Evolutionary conservation across 306 rosid species (phyloP).

Genomic region (Ceratonia siliqua): DNA sequence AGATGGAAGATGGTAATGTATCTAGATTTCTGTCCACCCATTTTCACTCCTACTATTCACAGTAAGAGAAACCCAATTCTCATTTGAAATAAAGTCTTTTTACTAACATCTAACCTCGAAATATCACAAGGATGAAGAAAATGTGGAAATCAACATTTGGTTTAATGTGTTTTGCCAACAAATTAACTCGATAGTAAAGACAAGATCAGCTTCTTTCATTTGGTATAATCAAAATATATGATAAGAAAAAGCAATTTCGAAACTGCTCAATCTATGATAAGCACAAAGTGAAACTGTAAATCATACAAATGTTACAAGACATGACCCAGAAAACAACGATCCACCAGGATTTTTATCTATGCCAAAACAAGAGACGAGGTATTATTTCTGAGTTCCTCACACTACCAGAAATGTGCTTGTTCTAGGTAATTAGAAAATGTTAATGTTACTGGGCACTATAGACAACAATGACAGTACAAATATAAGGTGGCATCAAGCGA

Average conservation of each 20-base stretch:
- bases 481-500: background rate
- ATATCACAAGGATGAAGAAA: background rate
- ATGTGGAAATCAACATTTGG: background rate
- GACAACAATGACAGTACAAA: background rate
- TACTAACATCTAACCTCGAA: background rate
- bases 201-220: background rate
- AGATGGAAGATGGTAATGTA: background rate
- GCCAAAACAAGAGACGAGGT: background rate
- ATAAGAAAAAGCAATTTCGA: slow-evolving; percentile 9
- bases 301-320: background rate
- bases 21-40: background rate
- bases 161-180: background rate
- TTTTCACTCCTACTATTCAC: background rate
- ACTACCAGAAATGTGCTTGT: background rate
- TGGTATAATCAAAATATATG: background rate
- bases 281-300: background rate
- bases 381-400: background rate
- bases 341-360: background rate
- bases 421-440: background rate
- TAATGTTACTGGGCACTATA: background rate
- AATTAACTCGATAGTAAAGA: background rate
- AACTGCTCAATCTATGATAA: background rate
- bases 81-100: background rate
- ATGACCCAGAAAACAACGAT: background rate
- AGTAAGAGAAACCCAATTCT: background rate